These are phyloP conservation scores for Dothidotthia symphoricarpi DNA, from an alignment of 2,329 filamentous ascomycete species.

Conservation along the genomic window DNA sequence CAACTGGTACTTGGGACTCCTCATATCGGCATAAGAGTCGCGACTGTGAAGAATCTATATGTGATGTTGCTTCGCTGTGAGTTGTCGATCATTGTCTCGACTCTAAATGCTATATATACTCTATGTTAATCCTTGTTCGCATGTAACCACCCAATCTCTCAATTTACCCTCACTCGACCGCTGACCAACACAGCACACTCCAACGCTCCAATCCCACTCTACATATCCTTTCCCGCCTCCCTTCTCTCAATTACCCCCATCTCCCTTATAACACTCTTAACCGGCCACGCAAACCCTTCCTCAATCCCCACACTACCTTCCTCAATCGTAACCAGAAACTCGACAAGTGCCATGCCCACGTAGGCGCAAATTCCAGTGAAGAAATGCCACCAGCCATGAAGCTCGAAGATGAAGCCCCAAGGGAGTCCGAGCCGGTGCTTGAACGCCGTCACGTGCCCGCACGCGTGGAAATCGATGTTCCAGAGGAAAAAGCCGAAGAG, in stretches of 20 bases:
- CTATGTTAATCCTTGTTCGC: too few species aligned
- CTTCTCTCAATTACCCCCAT: constrained; percentile 17
- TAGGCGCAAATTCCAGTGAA: constrained; percentile 57
- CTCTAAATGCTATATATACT: too few species aligned
- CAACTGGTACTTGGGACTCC: too few species aligned
- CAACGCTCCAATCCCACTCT: constrained; percentile 2
- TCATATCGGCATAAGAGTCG: too few species aligned
- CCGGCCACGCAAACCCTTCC: constrained; percentile 41
- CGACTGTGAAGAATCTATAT: too few species aligned
- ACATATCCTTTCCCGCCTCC: constrained; percentile 15
- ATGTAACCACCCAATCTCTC: too few species aligned
- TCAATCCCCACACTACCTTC: constrained; percentile 28
- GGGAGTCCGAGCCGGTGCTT: constrained; percentile 53
- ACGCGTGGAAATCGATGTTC: constrained; percentile 58
- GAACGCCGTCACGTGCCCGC: constrained; percentile 48
- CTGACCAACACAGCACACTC: too few species aligned
- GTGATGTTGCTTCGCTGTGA: too few species aligned
- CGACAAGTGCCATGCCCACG: constrained; percentile 39
- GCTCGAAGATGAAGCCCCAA: constrained; percentile 56
- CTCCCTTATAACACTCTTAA: constrained; percentile 31
- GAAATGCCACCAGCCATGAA: constrained; percentile 66
- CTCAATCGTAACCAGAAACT: constrained; percentile 38
- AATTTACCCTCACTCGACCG: too few species aligned
- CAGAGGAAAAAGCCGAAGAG: constrained; percentile 56
- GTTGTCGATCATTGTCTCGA: too few species aligned